Evolutionary conservation across 2,329 filamentous ascomycete species (phyloP).

Genomic region (Tolypocladium sp.): DNA sequence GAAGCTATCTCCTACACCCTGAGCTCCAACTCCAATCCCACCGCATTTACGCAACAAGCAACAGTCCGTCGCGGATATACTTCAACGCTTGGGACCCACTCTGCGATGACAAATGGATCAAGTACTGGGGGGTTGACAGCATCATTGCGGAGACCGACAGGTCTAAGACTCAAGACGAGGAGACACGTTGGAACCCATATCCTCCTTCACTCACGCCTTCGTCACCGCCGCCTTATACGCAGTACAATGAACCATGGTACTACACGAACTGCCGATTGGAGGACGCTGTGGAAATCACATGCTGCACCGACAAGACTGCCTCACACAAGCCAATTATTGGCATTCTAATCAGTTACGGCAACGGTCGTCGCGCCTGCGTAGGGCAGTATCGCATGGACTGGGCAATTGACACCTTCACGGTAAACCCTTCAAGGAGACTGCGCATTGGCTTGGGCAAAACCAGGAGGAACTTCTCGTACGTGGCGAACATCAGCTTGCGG

Average conservation of each 20-base stretch:
- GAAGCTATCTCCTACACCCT: neutral
- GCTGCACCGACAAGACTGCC: neutral
- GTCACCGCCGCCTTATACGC: slow-evolving; percentile 1
- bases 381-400: slow-evolving; percentile 2
- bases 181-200: neutral
- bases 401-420: neutral
- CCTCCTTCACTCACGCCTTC: neutral
- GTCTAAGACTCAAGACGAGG: neutral
- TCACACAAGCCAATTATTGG: slow-evolving; percentile 1
- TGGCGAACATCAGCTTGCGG: neutral
- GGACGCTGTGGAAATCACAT: slow-evolving; percentile 1
- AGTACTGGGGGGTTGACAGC: neutral
- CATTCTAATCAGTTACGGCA: neutral
- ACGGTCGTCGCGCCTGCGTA: slow-evolving; percentile 2
- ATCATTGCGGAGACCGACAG: neutral
- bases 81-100: slow-evolving; percentile 1
- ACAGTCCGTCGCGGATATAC: neutral
- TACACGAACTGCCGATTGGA: slow-evolving; percentile 1
- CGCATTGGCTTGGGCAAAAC: slow-evolving; percentile 1
- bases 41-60: neutral
- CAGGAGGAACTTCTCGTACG: neutral
- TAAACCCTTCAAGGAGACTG: neutral
- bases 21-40: neutral
- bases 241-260: slow-evolving; percentile 2
- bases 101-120: neutral